Percentiles rank a stretch among this genome's conserved stretches.
Evolutionary conservation across 2,329 filamentous ascomycete genomes (phyloP).

Genomic region (Pleurostoma richardsiae): DNA sequence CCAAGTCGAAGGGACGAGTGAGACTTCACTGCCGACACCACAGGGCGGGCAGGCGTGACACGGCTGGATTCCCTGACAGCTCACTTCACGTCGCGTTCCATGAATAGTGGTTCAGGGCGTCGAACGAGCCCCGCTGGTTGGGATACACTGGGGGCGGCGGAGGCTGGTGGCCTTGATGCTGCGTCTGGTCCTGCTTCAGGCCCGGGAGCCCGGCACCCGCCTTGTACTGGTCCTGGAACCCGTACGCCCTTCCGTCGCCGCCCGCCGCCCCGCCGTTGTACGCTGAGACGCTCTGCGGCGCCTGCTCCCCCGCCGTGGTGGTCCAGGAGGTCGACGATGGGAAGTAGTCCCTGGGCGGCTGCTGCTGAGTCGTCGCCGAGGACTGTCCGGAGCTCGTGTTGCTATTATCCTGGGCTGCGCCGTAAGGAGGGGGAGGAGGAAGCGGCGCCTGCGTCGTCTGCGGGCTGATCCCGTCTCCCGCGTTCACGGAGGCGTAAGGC

Average conservation of each 20-base stretch:
- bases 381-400: constrained; percentile 7
- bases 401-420: neutral
- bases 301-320: constrained; percentile 38
- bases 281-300: constrained; percentile 25
- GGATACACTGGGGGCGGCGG: constrained; percentile 35
- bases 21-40: no score
- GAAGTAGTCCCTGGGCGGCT: constrained; percentile 46
- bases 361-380: constrained; percentile 15
- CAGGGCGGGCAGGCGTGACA: no score
- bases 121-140: constrained; percentile 37
- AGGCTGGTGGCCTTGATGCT: constrained; percentile 16
- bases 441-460: constrained; percentile 20
- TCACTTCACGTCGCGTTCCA: constrained; percentile 43
- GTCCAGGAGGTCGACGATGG: constrained; percentile 47
- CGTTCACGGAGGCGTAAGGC: constrained; percentile 27
- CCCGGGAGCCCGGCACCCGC: constrained; percentile 17
- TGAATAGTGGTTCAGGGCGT: constrained; percentile 50
- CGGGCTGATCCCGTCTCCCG: constrained; percentile 24
- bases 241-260: constrained; percentile 42
- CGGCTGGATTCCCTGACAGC: neutral
- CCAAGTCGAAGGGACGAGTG: no score
- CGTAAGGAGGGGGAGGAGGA: constrained; percentile 1
- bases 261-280: constrained; percentile 27
- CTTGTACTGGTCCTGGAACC: constrained; percentile 45
- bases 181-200: no score